Base-by-base conservation (phyloP, 2,329 filamentous ascomycete species). In the Alternaria metachromatica region DNA sequence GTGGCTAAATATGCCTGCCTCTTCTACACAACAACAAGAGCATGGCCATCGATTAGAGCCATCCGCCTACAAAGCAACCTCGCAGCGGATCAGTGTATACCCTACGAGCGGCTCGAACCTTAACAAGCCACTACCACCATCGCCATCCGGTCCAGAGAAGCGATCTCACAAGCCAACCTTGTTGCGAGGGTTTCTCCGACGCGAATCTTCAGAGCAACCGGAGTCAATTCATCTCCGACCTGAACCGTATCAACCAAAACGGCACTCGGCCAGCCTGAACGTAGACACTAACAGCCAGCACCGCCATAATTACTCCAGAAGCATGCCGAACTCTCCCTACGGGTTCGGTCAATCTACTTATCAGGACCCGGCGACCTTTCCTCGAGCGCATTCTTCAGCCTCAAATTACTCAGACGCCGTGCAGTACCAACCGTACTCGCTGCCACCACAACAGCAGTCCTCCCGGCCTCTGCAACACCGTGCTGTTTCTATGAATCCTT, bases 301-400 rank as follows among this genome's bases (percentile, higher is more conserved):
- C 37, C 63, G 67, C 26, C 69, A 74, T 44, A 65, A 65, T 20
- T 71, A 74, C 55, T 77, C 74, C 55, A 73, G 71, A 15, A 80
- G 78, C 64, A 79, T 79, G 76, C 77, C 78, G 10, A 75, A 60
- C 56, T 78, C 77, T 8, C 78, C 78, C 13, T 67, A 68, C 44
- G 66, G 61, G 49, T 70, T 69, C 57, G 51, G 50, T 28, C 65
- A 73, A 13, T 51, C 60, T 15, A 49, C 56, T 21, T 21, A 50
- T 45, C 67, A 49, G 23, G 60, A 67, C 55, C 62, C 67, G n/a
- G 51, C 60, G 25, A 37, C 56, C 25, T 55, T 71, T 55, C 61
- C 66, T 55, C 74, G 72, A 21, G 62, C 72, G 6, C 67, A 72
- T 13, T 75, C 76, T 28, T 67, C 77, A 15, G 63, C 68, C 11